Conservation (phyloP, 2,329 filamentous ascomycete genomes). For the Plenodomus biglobosus region DNA sequence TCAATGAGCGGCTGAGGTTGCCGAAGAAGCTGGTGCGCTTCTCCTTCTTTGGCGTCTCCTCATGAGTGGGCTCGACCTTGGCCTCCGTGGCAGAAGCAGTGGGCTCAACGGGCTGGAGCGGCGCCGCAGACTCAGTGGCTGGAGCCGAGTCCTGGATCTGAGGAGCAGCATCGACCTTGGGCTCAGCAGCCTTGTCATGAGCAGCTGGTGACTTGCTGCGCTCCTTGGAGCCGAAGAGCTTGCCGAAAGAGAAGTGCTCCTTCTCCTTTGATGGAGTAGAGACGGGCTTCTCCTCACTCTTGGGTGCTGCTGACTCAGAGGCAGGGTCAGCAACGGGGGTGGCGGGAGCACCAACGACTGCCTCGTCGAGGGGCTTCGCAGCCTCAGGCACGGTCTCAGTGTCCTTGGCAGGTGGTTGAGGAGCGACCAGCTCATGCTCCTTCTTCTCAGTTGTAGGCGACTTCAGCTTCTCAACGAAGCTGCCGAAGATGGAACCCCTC, state of each 20-base stretch:
- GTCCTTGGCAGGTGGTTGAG: slow-evolving; percentile 51
- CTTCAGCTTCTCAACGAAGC: slow-evolving; percentile 64
- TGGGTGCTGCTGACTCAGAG: slow-evolving; percentile 29
- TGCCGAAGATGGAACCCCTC: slow-evolving; percentile 82
- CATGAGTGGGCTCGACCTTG: slow-evolving; percentile 49
- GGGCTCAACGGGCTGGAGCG: slow-evolving; percentile 27
- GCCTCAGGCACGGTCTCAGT: slow-evolving; percentile 44
- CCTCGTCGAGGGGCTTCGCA: slow-evolving; percentile 38
- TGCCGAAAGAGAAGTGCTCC: slow-evolving; percentile 57
- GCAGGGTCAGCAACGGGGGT: slow-evolving; percentile 22
- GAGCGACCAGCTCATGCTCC: slow-evolving; percentile 63
- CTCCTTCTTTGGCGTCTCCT: slow-evolving; percentile 59
- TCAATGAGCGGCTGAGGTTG: slow-evolving; percentile 58
- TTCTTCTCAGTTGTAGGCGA: slow-evolving; percentile 64
- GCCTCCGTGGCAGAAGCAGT: slow-evolving; percentile 43
- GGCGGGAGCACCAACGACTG: slow-evolving; percentile 44
- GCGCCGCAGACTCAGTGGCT: slow-evolving; percentile 23
- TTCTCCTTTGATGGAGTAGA: slow-evolving; percentile 49
- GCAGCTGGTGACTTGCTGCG: slow-evolving; percentile 49
- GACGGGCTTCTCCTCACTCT: slow-evolving; percentile 28
- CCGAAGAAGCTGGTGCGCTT: slow-evolving; percentile 87
- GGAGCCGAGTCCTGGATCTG: slow-evolving; percentile 38
- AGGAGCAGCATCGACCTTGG: slow-evolving; percentile 46
- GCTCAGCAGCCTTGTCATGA: slow-evolving; percentile 36
- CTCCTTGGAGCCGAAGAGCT: slow-evolving; percentile 55